phyloP scores from a whole-genome alignment of 1,284 basidiomycete genomes.

The Malassezia equina region DNA sequence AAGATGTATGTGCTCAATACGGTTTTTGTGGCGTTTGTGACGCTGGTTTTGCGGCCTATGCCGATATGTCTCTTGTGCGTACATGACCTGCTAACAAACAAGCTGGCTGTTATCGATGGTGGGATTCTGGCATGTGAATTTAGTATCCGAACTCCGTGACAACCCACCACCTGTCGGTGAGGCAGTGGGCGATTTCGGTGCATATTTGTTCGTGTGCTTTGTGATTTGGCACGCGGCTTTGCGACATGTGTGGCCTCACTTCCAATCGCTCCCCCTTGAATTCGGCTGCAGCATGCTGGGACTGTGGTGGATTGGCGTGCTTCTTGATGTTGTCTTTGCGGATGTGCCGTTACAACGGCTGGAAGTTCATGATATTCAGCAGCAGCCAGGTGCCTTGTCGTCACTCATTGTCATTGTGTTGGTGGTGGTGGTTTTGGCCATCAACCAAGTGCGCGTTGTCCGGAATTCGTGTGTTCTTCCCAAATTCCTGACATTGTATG shows the following conservation, averaged over 20 bases:
- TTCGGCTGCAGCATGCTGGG: constrained; percentile 63
- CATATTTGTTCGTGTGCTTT: constrained; percentile 66
- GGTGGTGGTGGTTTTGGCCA: constrained; percentile 48
- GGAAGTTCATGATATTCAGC: constrained; percentile 59
- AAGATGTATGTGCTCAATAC: constrained; percentile 32
- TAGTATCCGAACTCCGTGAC: constrained; percentile 66
- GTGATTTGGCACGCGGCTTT: constrained; percentile 68
- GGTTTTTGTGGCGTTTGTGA: constrained; percentile 57
- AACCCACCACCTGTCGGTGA: constrained; percentile 53
- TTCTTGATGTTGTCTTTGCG: constrained; percentile 45
- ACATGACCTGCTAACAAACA: not conserved
- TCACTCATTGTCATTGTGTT: constrained; percentile 63
- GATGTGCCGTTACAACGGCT: constrained; percentile 52
- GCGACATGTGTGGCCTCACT: constrained; percentile 65
- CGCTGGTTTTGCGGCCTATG: constrained; percentile 63
- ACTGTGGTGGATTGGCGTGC: constrained; percentile 66
- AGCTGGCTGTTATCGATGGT: constrained; percentile 64
- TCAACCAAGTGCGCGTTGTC: constrained; percentile 73
- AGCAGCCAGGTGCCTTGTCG: constrained; percentile 61
- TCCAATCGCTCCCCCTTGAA: constrained; percentile 62
- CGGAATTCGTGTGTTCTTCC: constrained; percentile 71
- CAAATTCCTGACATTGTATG: constrained; percentile 53
- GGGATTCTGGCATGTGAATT: constrained; percentile 73
- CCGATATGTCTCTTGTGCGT: constrained; percentile 54
- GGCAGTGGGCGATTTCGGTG: constrained; percentile 67